These are phyloP conservation scores for Carpinus fangiana DNA, from an alignment of 306 rosid species.

Conservation along the genomic window DNA sequence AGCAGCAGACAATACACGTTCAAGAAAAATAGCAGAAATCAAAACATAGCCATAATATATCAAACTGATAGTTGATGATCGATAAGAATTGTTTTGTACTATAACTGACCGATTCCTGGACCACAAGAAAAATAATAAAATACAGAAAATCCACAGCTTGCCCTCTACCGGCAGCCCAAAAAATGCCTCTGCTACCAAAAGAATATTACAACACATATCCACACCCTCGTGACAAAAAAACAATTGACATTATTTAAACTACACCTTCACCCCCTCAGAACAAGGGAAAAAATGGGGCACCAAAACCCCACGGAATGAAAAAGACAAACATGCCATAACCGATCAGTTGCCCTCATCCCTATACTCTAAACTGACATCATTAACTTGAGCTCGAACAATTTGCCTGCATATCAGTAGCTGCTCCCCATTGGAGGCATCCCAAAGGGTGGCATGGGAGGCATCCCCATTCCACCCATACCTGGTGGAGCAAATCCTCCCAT, in stretches of 20 bases:
- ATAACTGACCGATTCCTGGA: slow-evolving; percentile 34
- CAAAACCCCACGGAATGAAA: slow-evolving; percentile 40
- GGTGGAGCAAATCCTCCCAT: slow-evolving; percentile 80
- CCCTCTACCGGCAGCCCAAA: slow-evolving; percentile 59
- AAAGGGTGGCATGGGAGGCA: slow-evolving; percentile 98
- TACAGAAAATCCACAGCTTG: slow-evolving; percentile 57
- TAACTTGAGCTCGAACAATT: neutral
- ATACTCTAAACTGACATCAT: neutral
- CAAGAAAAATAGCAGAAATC: slow-evolving; percentile 11
- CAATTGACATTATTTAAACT: slow-evolving; percentile 46
- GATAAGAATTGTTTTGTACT: slow-evolving; percentile 38
- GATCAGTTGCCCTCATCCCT: slow-evolving; percentile 35
- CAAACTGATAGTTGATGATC: slow-evolving; percentile 18
- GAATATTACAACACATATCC: slow-evolving; percentile 67
- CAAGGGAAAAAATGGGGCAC: slow-evolving; percentile 45
- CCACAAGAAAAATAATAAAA: slow-evolving; percentile 45
- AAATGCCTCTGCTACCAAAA: slow-evolving; percentile 70
- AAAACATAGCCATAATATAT: slow-evolving; percentile 30
- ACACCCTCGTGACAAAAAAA: slow-evolving; percentile 52
- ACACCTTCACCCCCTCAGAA: slow-evolving; percentile 55
- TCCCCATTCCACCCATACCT: slow-evolving; percentile 92
- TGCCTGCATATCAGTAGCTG: slow-evolving; percentile 52
- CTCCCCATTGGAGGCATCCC: slow-evolving; percentile 99
- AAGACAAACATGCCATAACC: slow-evolving; percentile 29
- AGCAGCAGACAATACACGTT: neutral